Percentiles rank a stretch among this genome's conserved stretches.
Evolutionary conservation across 2,329 filamentous ascomycete species (phyloP).

Genomic region (Geosmithia flava): DNA sequence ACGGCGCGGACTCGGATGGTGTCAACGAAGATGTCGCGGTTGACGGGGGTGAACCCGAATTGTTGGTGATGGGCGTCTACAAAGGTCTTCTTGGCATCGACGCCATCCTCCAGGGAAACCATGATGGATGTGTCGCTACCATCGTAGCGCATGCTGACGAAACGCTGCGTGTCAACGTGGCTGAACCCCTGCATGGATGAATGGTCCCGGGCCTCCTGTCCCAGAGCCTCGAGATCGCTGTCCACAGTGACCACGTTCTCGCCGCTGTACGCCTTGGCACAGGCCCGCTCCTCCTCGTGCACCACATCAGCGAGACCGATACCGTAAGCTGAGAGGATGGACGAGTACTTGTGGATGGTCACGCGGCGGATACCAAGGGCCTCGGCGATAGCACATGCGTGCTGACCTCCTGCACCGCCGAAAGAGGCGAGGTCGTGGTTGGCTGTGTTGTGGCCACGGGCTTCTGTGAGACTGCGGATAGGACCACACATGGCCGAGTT

Average conservation of each 20-base stretch:
- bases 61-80: conserved; percentile 22
- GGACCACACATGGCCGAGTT: conserved; percentile 66
- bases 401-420: conserved; percentile 13
- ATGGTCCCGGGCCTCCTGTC: conserved; percentile 13
- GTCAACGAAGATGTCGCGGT: conserved; percentile 25
- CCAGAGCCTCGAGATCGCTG: conserved; percentile 13
- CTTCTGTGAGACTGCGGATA: conserved; percentile 30
- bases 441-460: conserved; percentile 11
- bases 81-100: conserved; percentile 16
- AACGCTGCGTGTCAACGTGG: conserved; percentile 24
- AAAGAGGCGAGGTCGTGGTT: conserved; percentile 14
- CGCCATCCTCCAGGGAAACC: conserved; percentile 13
- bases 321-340: conserved; percentile 20
- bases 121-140: conserved; percentile 30
- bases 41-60: conserved; percentile 24
- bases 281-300: conserved; percentile 16
- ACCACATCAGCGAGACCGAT: conserved; percentile 20
- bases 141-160: conserved; percentile 30
- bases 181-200: conserved; percentile 24
- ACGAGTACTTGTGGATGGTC: conserved; percentile 19
- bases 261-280: conserved; percentile 10
- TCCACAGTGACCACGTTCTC: conserved; percentile 7
- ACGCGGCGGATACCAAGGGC: conserved; percentile 16
- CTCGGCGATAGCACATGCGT: conserved; percentile 16
- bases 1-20: conserved; percentile 28